Percentiles rank a stretch among this genome's conserved stretches.
Conservation (phyloP, 2,329 filamentous ascomycete species). For the Penicillium sp. region DNA sequence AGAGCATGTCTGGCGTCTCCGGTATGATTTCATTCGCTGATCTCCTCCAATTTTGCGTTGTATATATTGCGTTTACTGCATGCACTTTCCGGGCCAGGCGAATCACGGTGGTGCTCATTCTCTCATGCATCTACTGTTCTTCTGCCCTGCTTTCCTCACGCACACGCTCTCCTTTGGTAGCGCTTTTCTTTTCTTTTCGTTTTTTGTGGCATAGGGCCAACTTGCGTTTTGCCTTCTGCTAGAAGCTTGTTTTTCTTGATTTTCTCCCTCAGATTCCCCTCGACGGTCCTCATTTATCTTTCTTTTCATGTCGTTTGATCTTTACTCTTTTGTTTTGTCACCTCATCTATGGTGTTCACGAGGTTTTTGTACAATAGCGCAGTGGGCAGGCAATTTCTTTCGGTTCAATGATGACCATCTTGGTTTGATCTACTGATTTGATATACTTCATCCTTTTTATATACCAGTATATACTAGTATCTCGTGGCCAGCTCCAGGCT, state of each 20-base stretch:
- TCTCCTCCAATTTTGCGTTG: conserved; percentile 16
- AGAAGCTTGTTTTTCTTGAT: neutral
- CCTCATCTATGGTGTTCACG: conserved; percentile 20
- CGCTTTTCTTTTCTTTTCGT: neutral
- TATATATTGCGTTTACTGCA: conserved; percentile 13
- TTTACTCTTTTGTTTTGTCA: conserved; percentile 6
- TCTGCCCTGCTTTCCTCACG: conserved; percentile 8
- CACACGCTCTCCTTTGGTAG: neutral
- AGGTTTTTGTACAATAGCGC: conserved; percentile 26
- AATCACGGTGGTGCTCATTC: neutral
- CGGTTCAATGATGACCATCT: conserved; percentile 21
- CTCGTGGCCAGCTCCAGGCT: too few relatives aligned
- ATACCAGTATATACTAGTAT: too few relatives aligned
- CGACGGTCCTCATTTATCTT: conserved; percentile 16
- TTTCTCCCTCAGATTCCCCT: conserved; percentile 25
- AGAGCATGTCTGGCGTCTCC: conserved; percentile 33
- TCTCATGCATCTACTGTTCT: conserved; percentile 4
- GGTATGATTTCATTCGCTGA: conserved; percentile 25
- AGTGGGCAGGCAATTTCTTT: conserved; percentile 27
- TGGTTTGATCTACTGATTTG: conserved; percentile 7
- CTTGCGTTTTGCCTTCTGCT: neutral
- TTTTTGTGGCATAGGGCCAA: too few relatives aligned
- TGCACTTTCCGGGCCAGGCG: neutral
- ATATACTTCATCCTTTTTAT: neutral
- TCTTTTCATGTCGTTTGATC: neutral